Base-by-base conservation (phyloP, 805 yeast genomes). In the Lipomyces sp. region DNA sequence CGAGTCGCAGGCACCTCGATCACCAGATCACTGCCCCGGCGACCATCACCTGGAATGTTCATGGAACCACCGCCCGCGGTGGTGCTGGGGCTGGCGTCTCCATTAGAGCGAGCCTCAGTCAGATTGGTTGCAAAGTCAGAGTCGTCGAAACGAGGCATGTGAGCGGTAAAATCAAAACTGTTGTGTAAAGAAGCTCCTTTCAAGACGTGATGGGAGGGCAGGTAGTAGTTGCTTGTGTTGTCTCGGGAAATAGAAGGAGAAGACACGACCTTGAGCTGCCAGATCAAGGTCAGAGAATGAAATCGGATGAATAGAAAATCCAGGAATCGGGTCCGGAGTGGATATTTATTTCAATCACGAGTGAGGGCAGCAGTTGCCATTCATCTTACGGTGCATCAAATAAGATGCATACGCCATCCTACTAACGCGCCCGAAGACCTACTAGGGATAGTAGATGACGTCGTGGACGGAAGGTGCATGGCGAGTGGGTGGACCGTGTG, bases 1-100 rank as follows among this genome's bases (percentile, higher is more conserved):
- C 58, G 58, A 29, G 58, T 33, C 42, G 58, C 58, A 35, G 58
- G 58, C 37, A 55, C 58, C 39, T 55, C 58, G 58, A 55, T 42
- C 42, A 55, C 58, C 37, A 24, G 24, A 24, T 55, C 42, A n/a
- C 42, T 35, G 58, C 33, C 58, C 37, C 58, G 42, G 58, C 42
- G 37, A 32, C 58, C 54, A 50, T 50, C 58, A 15, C 58, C 58
- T 33, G 58, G 45, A 42, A 55, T 55, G 42, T 18, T 55, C 42
- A 55, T 55, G 58, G 37, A 33, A 55, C 39, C 58, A 18, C 54
- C 13, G 32, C 54, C 54, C 54, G 32, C 54, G 54, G 54, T 32
- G 54, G 54, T 50, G 54, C 54, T 50, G 54, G 54, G 54, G 54
- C 54, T 50, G 54, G 54, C 54, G 54, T 50, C 54, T 50, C 54